Conservation (phyloP, 257 asterid species). For the Plantago elongata region DNA sequence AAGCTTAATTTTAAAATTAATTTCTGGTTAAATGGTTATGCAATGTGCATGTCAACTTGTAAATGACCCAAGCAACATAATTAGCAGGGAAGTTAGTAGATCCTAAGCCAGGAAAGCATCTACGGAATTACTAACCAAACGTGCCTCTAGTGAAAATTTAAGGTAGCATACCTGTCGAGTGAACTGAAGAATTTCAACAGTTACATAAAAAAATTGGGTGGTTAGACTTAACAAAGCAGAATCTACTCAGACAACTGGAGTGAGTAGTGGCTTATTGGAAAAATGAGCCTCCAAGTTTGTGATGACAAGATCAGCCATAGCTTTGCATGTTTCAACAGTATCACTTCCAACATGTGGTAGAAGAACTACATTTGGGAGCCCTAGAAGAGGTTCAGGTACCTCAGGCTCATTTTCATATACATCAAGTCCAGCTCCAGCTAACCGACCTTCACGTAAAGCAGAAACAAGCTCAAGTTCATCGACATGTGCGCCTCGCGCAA, state of each 20-base stretch:
- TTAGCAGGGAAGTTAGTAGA: too few relatives aligned
- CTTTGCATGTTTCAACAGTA: slow-evolving; percentile 57
- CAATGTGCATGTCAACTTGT: too few relatives aligned
- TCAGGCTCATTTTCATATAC: slow-evolving; percentile 76
- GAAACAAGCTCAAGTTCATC: slow-evolving; percentile 75
- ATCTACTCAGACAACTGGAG: slow-evolving; percentile 48
- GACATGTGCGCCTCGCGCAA: slow-evolving; percentile 77
- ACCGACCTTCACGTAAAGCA: slow-evolving; percentile 76
- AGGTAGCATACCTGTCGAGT: background rate
- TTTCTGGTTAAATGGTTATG: too few relatives aligned
- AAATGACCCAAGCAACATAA: too few relatives aligned
- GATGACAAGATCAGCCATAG: slow-evolving; percentile 75
- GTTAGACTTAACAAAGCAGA: background rate
- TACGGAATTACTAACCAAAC: background rate
- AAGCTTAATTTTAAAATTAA: too few relatives aligned
- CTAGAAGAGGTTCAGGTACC: slow-evolving; percentile 56
- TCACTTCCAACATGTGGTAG: slow-evolving; percentile 78
- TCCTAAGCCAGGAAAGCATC: too few relatives aligned
- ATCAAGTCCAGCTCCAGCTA: slow-evolving; percentile 91
- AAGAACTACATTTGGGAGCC: slow-evolving; percentile 60
- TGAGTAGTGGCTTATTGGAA: slow-evolving; percentile 47
- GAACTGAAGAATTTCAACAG: background rate
- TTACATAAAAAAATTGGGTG: too few relatives aligned
- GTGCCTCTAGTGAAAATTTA: background rate
- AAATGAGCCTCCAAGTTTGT: slow-evolving; percentile 77